Conservation (phyloP, 2,329 filamentous ascomycete genomes). For the Coniella vitis region DNA sequence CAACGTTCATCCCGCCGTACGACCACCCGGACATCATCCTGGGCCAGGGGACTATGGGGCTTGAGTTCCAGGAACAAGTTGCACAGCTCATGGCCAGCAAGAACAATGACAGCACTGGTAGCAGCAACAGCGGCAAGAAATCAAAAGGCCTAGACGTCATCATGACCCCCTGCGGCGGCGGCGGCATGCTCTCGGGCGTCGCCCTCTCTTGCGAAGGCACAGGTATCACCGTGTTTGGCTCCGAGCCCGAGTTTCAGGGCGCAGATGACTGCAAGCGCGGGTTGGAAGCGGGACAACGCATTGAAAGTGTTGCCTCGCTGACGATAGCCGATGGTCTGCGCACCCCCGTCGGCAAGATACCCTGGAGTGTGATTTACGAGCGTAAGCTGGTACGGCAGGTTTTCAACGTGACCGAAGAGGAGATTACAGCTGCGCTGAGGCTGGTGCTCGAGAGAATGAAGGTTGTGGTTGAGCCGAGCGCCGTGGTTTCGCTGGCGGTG, state of each 20-base stretch:
- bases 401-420: conserved; percentile 68
- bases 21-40: conserved; percentile 89
- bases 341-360: conserved; percentile 69
- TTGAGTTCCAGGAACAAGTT: conserved; percentile 77
- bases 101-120: neutral
- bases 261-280: conserved; percentile 77
- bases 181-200: conserved; percentile 78
- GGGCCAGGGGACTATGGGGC: conserved; percentile 81
- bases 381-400: conserved; percentile 62
- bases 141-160: conserved; percentile 55
- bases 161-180: conserved; percentile 79
- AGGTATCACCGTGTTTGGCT: conserved; percentile 71
- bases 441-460: conserved; percentile 85
- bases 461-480: conserved; percentile 82
- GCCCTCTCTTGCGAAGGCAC: conserved; percentile 70
- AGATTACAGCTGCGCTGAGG: conserved; percentile 71
- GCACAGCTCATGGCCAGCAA: conserved; percentile 37
- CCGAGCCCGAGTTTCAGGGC: conserved; percentile 76
- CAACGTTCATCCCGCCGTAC: conserved; percentile 79
- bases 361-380: conserved; percentile 73
- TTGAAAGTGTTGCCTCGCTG: conserved; percentile 63
- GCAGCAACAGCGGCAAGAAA: neutral
- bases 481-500: conserved; percentile 76
- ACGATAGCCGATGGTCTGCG: conserved; percentile 87
- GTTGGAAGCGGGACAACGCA: conserved; percentile 54